phyloP scores from a whole-genome alignment of 768 basidiomycete species.

The Dacryopinax spathularia region DNA sequence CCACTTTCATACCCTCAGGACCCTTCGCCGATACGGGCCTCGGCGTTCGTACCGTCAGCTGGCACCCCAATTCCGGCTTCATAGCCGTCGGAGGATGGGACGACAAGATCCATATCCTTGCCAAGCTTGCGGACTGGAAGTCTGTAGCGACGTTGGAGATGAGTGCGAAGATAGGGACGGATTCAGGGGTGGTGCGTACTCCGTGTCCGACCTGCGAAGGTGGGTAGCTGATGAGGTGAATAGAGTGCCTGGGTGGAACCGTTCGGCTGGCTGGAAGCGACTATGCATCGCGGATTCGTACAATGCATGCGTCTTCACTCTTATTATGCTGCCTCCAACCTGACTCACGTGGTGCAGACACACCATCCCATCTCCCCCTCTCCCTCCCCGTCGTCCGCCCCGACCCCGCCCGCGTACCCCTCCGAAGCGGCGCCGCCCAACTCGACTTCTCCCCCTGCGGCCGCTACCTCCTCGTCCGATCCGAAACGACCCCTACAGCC shows the following conservation, averaged over 20 bases:
- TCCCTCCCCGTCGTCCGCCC: slow-evolving; percentile 32
- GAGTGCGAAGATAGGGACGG: slow-evolving; percentile 34
- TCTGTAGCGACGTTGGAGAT: slow-evolving; percentile 49
- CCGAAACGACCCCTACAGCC: slow-evolving; percentile 49
- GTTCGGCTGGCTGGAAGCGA: slow-evolving; percentile 65
- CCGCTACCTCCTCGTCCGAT: slow-evolving; percentile 5
- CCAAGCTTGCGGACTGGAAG: slow-evolving; percentile 56
- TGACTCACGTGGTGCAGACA: background rate
- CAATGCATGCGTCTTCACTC: slow-evolving; percentile 41
- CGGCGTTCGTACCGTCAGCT: slow-evolving; percentile 61
- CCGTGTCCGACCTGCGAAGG: background rate
- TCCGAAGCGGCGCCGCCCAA: slow-evolving; percentile 54
- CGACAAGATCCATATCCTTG: slow-evolving; percentile 72
- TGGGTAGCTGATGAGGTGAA: background rate
- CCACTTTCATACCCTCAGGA: slow-evolving; percentile 45
- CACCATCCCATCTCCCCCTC: slow-evolving; percentile 3
- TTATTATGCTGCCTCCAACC: background rate
- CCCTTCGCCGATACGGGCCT: slow-evolving; percentile 57
- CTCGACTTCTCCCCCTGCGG: slow-evolving; percentile 31
- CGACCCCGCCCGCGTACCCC: slow-evolving; percentile 48
- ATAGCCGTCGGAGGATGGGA: slow-evolving; percentile 78
- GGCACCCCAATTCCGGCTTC: slow-evolving; percentile 79
- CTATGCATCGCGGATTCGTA: slow-evolving; percentile 72
- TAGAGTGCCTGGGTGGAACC: slow-evolving; percentile 83
- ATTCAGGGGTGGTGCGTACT: slow-evolving; percentile 44